Percentiles rank a stretch among this genome's conserved stretches.
These are phyloP conservation scores for Saturnispora kantuleensis DNA, from an alignment of 805 yeast genomes.

Conservation along the genomic window DNA sequence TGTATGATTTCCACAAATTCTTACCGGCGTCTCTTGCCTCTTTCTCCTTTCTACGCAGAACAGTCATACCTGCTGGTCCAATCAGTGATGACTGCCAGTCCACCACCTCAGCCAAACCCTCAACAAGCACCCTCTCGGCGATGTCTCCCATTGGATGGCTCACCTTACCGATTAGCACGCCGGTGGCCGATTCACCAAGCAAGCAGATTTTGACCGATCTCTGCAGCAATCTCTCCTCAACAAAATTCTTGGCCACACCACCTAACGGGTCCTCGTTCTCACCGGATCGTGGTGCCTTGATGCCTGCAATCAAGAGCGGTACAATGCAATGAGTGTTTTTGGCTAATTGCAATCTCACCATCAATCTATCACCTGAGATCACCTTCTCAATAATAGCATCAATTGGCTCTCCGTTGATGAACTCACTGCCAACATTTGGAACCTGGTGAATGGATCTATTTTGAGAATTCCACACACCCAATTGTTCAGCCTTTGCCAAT, in stretches of 20 bases:
- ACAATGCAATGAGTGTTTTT: slow-evolving; percentile 44
- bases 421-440: slow-evolving; percentile 24
- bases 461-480: slow-evolving; percentile 47
- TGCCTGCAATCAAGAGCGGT: slow-evolving; percentile 63
- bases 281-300: slow-evolving; percentile 58
- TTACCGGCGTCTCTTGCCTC: slow-evolving; percentile 46
- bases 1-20: slow-evolving; percentile 43
- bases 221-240: slow-evolving; percentile 54
- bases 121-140: slow-evolving; percentile 53
- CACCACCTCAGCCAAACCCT: slow-evolving; percentile 64
- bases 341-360: slow-evolving; percentile 38
- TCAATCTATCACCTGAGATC: slow-evolving; percentile 68
- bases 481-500: slow-evolving; percentile 39
- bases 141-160: slow-evolving; percentile 72
- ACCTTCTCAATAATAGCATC: slow-evolving; percentile 65
- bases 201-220: slow-evolving; percentile 48
- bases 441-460: slow-evolving; percentile 19
- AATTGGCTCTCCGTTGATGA: slow-evolving; percentile 32
- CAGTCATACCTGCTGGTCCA: slow-evolving; percentile 55
- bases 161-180: slow-evolving; percentile 48
- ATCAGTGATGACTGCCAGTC: slow-evolving; percentile 71
- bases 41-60: slow-evolving; percentile 55
- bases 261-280: slow-evolving; percentile 48
- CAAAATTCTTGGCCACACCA: slow-evolving; percentile 53
- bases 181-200: slow-evolving; percentile 53